A percentile compares a stretch with the other conserved stretches of the same genome.
phyloP scores from a whole-genome alignment of 2,329 filamentous ascomycete species.

The Ophiocordyceps camponoti-floridani region DNA sequence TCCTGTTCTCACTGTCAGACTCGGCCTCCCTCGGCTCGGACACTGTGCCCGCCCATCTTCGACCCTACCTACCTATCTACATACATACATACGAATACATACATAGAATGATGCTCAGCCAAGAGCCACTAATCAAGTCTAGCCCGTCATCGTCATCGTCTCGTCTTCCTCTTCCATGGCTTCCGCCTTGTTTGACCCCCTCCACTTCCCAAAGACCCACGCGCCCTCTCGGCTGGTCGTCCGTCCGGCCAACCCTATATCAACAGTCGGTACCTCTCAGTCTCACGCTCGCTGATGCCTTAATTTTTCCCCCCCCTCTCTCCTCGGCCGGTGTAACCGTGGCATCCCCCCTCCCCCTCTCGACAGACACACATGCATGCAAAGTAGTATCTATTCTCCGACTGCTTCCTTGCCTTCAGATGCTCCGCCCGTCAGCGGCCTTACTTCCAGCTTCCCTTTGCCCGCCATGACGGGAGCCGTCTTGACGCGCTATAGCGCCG shows the following conservation, averaged over 20 bases:
- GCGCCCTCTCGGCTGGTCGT: neutral
- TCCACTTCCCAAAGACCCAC: neutral
- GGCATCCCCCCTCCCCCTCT: neutral
- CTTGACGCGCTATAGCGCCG: slow-evolving; percentile 18
- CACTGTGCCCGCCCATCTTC: neutral
- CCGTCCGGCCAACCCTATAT: neutral
- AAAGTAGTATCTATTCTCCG: too few relatives aligned
- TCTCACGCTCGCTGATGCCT: neutral
- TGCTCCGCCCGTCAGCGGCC: neutral
- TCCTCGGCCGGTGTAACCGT: neutral
- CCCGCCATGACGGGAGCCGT: slow-evolving; percentile 14
- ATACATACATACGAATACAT: too few relatives aligned
- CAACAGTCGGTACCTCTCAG: neutral
- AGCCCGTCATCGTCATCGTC: neutral
- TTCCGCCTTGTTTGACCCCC: neutral
- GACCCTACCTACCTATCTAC: too few relatives aligned
- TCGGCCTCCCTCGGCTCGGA: neutral
- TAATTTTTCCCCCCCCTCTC: neutral
- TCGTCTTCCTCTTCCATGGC: neutral
- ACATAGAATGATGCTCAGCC: neutral
- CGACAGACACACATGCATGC: neutral
- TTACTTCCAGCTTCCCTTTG: slow-evolving; percentile 3
- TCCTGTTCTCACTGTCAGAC: neutral
- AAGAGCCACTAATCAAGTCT: neutral
- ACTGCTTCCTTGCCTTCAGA: neutral